phyloP scores from a whole-genome alignment of 352 stramenopile species.

The Phytophthora cactorum region DNA sequence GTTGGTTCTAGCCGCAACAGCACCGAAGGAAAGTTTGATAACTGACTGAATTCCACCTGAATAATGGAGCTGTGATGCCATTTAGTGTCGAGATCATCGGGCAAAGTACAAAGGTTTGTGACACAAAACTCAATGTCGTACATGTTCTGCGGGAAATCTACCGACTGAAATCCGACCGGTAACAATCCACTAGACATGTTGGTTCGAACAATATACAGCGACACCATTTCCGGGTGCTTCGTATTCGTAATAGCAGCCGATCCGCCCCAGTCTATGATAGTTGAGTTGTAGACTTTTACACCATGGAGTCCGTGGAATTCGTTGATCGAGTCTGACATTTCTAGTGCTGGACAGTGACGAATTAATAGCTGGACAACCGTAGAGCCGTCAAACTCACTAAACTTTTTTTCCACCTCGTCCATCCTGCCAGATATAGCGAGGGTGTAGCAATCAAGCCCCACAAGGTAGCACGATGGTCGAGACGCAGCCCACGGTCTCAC shows the following conservation, averaged over 20 bases:
- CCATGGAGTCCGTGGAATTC: conserved; percentile 32
- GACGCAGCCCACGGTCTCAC: conserved; percentile 41
- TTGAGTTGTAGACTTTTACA: conserved; percentile 54
- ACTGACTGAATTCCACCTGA: conserved; percentile 26
- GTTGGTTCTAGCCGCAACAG: conserved; percentile 17
- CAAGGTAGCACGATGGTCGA: conserved; percentile 39
- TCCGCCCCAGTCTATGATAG: conserved; percentile 29
- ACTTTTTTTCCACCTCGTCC: conserved; percentile 16
- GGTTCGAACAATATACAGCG: conserved; percentile 36
- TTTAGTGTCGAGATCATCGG: conserved; percentile 38
- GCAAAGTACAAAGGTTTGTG: conserved; percentile 40
- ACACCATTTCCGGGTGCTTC: conserved; percentile 29
- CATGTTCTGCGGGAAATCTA: conserved; percentile 36
- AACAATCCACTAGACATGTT: conserved; percentile 38
- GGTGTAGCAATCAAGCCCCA: conserved; percentile 34
- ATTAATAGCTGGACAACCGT: conserved; percentile 37
- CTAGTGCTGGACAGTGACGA: conserved; percentile 38
- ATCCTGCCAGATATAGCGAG: conserved; percentile 20
- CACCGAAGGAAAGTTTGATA: conserved; percentile 18
- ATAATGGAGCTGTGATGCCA: conserved; percentile 27
- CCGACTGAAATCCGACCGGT: conserved; percentile 34
- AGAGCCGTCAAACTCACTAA: conserved; percentile 33
- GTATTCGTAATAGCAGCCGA: conserved; percentile 30
- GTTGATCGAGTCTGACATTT: conserved; percentile 25
- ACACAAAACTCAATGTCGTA: conserved; percentile 45